These are phyloP conservation scores for Cylindrotheca closterium DNA, from an alignment of 108 stramenopile genomes.

Conservation along the genomic window DNA sequence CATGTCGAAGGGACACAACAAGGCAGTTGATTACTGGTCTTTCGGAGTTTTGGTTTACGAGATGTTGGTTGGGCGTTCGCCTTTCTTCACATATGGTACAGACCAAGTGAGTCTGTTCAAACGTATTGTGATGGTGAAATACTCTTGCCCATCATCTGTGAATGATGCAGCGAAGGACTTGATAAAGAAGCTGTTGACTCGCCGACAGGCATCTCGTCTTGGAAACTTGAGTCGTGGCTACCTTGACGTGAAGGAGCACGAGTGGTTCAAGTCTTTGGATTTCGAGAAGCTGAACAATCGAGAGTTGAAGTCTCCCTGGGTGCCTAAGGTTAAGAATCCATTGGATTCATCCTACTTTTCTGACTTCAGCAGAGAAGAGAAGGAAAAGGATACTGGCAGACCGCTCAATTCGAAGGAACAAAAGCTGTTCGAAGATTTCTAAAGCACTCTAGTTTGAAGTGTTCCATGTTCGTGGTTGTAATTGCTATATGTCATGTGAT, in stretches of 20 bases:
- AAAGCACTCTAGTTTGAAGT: too few species aligned
- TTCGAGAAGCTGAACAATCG: conserved; percentile 70
- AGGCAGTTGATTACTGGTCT: conserved; percentile 98
- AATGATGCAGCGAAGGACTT: conserved; percentile 58
- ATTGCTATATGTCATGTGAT: too few species aligned
- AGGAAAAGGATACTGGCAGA: conserved; percentile 15
- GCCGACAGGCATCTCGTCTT: conserved; percentile 63
- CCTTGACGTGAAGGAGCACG: conserved; percentile 70
- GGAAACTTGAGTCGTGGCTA: conserved; percentile 75
- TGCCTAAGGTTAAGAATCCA: conserved; percentile 75
- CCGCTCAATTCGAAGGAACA: conserved; percentile 22
- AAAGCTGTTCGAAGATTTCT: conserved; percentile 25
- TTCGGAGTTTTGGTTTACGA: conserved; percentile 95
- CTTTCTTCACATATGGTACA: conserved; percentile 68
- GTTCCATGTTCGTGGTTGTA: too few species aligned
- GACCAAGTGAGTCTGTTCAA: conserved; percentile 81
- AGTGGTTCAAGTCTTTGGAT: conserved; percentile 76
- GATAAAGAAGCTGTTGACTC: conserved; percentile 61
- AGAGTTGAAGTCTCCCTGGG: conserved; percentile 87
- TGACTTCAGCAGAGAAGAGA: conserved; percentile 33
- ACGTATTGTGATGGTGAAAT: conserved; percentile 74
- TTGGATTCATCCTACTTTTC: conserved; percentile 94
- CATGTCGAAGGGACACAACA: conserved; percentile 92
- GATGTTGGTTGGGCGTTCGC: conserved; percentile 82
- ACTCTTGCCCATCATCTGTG: conserved; percentile 39